phyloP scores from a whole-genome alignment of 257 asterid genomes.

The Gentiana straminea region DNA sequence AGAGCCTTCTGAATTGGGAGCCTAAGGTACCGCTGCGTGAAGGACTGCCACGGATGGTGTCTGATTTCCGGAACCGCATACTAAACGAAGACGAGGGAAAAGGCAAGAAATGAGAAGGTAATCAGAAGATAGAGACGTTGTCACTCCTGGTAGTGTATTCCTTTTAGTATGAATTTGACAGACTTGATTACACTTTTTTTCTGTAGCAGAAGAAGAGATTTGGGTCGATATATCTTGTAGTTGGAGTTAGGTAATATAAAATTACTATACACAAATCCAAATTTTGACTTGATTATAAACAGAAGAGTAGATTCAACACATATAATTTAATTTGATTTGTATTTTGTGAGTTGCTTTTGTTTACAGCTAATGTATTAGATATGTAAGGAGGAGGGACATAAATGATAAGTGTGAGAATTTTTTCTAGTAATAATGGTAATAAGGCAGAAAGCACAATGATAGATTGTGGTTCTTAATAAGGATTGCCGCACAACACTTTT shows the following conservation, averaged over 20 bases:
- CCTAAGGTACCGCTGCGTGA: conserved; percentile 70
- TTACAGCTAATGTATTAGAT: too few species aligned
- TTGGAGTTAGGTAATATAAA: too few species aligned
- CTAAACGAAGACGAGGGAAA: conserved; percentile 96
- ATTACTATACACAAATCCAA: not conserved
- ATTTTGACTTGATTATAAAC: not conserved
- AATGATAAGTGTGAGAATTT: too few species aligned
- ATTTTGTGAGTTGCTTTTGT: too few species aligned
- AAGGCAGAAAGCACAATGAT: too few species aligned
- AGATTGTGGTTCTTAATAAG: too few species aligned
- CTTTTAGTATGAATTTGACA: conserved; percentile 1
- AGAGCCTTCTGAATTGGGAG: conserved; percentile 92
- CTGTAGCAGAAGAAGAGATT: not conserved
- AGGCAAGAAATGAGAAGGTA: conserved; percentile 30
- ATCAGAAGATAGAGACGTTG: conserved; percentile 6
- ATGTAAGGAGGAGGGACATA: too few species aligned
- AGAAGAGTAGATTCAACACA: too few species aligned
- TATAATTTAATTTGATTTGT: too few species aligned
- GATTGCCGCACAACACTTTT: too few species aligned
- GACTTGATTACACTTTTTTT: not conserved
- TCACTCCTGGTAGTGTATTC: not conserved
- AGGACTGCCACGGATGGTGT: conserved; percentile 88
- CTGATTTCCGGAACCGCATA: conserved; percentile 84
- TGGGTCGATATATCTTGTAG: not conserved
- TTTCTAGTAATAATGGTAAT: too few species aligned